Conservation (phyloP, 2,329 filamentous ascomycete species). For the Epichloe amarillans region DNA sequence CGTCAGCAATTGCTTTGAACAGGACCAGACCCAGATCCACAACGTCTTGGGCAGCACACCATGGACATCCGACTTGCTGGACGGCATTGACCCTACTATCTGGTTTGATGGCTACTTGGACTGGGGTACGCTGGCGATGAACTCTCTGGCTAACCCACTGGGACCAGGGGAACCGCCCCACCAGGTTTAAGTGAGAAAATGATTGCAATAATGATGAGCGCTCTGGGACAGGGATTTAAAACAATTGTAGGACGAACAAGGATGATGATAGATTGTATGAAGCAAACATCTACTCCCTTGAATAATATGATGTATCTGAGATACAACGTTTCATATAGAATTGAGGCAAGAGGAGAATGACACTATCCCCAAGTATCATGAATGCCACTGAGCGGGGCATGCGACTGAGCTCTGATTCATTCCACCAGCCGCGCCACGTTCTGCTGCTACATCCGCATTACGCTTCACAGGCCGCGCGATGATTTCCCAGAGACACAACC, state of each 20-base stretch:
- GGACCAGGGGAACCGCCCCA: constrained; percentile 9
- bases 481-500: neutral
- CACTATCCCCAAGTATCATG: too few species aligned
- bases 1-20: constrained; percentile 9
- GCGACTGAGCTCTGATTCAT: neutral
- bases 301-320: too few species aligned
- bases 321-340: too few species aligned
- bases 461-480: too few species aligned
- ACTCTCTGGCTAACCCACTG: constrained; percentile 12
- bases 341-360: too few species aligned
- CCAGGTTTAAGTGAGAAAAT: neutral
- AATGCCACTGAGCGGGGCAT: neutral
- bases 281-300: too few species aligned
- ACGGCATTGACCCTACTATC: constrained; percentile 20
- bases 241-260: neutral
- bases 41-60: constrained; percentile 15
- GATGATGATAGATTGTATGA: neutral
- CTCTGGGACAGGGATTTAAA: neutral
- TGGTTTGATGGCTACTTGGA: constrained; percentile 24
- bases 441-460: too few species aligned
- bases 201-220: neutral
- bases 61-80: constrained; percentile 19
- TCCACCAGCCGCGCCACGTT: too few species aligned
- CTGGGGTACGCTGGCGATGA: constrained; percentile 21
- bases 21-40: constrained; percentile 12